Evolutionary conservation across 139 green algal species (phyloP).

Genomic region (Chlorella sp.): DNA sequence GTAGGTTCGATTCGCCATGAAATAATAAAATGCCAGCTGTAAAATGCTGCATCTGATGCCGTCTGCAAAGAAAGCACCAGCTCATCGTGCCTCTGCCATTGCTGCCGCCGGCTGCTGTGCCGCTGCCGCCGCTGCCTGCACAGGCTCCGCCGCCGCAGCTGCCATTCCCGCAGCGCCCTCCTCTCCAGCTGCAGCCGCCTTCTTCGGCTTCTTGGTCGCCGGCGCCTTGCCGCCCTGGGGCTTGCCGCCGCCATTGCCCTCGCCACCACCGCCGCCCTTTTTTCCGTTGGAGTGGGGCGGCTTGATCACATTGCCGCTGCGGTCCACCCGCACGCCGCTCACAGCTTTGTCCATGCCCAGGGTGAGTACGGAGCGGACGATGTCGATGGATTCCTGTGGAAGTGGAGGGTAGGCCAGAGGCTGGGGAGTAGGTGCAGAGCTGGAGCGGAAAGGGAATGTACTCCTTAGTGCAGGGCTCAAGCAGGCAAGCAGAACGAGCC

Average conservation of each 20-base stretch:
- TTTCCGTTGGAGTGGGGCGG: slow-evolving; percentile 37
- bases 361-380: slow-evolving; percentile 62
- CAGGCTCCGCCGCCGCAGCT: not conserved
- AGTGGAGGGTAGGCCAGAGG: not conserved
- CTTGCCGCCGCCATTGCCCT: not conserved
- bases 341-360: slow-evolving; percentile 77
- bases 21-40: no score
- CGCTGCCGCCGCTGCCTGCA: not conserved
- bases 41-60: no score
- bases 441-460: no score
- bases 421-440: no score
- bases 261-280: not conserved
- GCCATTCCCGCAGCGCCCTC: not conserved
- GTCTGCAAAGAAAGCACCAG: no score
- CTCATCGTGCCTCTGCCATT: not conserved
- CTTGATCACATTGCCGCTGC: slow-evolving; percentile 9
- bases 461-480: no score
- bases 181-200: not conserved
- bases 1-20: no score
- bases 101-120: not conserved
- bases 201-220: not conserved
- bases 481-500: no score
- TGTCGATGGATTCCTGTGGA: slow-evolving; percentile 52
- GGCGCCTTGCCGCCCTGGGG: not conserved
- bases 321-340: slow-evolving; percentile 58